A percentile compares a stretch with the other conserved stretches of the same genome.
Evolutionary conservation across 768 basidiomycete species (phyloP).

Genomic region (Boletus bicolor): DNA sequence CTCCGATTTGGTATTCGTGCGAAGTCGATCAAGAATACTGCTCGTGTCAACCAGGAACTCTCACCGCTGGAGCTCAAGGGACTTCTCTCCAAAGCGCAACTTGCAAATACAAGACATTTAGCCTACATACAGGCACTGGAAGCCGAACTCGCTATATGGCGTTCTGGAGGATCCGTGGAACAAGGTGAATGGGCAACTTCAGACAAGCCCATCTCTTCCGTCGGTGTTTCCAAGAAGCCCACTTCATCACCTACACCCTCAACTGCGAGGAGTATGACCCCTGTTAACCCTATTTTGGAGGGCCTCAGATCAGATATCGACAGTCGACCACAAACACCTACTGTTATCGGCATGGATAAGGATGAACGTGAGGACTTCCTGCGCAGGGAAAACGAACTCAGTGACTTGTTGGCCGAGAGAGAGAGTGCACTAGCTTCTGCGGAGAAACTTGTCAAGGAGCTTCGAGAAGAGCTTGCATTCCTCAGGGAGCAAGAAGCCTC

Average conservation of each 20-base stretch:
- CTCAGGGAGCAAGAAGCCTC: constrained; percentile 87
- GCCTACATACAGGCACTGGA: constrained; percentile 88
- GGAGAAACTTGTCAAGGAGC: constrained; percentile 83
- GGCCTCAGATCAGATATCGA: constrained; percentile 68
- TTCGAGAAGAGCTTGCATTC: constrained; percentile 85
- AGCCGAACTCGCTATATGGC: constrained; percentile 88
- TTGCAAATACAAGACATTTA: constrained; percentile 78
- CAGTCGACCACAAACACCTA: constrained; percentile 90
- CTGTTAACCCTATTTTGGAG: constrained; percentile 71
- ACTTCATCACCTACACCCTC: constrained; percentile 63
- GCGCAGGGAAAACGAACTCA: constrained; percentile 93
- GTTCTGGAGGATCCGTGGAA: constrained; percentile 81
- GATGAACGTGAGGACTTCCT: constrained; percentile 98
- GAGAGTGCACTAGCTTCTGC: constrained; percentile 77
- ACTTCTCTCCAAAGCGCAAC: constrained; percentile 83
- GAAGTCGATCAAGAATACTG: constrained; percentile 99
- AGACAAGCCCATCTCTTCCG: constrained; percentile 49
- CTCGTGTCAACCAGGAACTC: constrained; percentile 96
- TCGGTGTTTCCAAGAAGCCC: constrained; percentile 45
- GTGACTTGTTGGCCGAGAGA: constrained; percentile 87
- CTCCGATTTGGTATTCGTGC: constrained; percentile 99
- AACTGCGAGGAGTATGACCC: constrained; percentile 66
- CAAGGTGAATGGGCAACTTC: constrained; percentile 76
- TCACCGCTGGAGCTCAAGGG: constrained; percentile 95
- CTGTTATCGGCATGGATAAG: constrained; percentile 83